Evolutionary conservation across 768 basidiomycete genomes (phyloP), one percentile per base, ranked within the genome.

Genomic region (Pluteus cervinus): DNA sequence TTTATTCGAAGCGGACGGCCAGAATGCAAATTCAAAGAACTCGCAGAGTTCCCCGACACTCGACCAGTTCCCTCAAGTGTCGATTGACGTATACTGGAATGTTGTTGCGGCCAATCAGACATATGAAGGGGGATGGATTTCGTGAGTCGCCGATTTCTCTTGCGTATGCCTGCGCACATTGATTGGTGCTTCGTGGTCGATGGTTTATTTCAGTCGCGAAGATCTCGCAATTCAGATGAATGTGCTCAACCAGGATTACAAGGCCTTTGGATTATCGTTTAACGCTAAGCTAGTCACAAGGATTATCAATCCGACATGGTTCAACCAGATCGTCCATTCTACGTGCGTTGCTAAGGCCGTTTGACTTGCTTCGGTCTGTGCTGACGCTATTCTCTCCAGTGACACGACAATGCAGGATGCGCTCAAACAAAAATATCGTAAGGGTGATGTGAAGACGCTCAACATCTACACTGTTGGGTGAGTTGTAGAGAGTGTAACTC

Each of bases 11-110:
- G n/a, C n/a, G n/a, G n/a, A n/a, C n/a, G n/a, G n/a, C n/a, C n/a
- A n/a, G n/a, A n/a, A n/a, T n/a, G n/a, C n/a, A n/a, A n/a, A n/a
- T n/a, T n/a, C n/a, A n/a, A n/a, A n/a, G n/a, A n/a, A n/a, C n/a
- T n/a, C n/a, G n/a, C n/a, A n/a, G n/a, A n/a, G n/a, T n/a, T n/a
- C n/a, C n/a, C n/a, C n/a, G n/a, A n/a, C n/a, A n/a, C n/a, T n/a
- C n/a, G n/a, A n/a, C n/a, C n/a, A n/a, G n/a, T n/a, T n/a, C n/a
- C n/a, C n/a, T n/a, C n/a, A n/a, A n/a, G n/a, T n/a, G n/a, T n/a
- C n/a, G n/a, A n/a, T 64, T 24, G 36, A 52, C 5, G 57, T 65
- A 8, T 62, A 58, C 38, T 62, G 56, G 45, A 60, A 66, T 32
- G 58, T 65, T 30, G 52, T 68, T 45, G 55, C 51, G 42, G 42